These are phyloP conservation scores for Agrocybe praecox DNA, from an alignment of 768 basidiomycete species.

Conservation along the genomic window DNA sequence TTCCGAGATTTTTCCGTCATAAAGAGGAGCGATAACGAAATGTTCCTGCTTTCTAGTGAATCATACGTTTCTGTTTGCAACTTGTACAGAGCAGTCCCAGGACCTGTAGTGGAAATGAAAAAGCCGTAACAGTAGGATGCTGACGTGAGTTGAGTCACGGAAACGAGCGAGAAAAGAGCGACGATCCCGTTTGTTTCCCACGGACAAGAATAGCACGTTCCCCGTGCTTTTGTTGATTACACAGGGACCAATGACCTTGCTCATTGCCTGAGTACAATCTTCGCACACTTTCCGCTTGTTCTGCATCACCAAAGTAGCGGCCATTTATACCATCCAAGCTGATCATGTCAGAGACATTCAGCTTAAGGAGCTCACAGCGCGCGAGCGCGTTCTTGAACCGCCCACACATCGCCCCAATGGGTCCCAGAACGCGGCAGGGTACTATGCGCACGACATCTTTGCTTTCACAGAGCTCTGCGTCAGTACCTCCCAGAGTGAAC, in stretches of 20 bases:
- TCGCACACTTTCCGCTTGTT: not conserved
- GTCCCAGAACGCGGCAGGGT: slow-evolving; percentile 26
- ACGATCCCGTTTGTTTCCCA: not conserved
- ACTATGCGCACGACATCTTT: slow-evolving; percentile 17
- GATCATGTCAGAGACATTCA: slow-evolving; percentile 33
- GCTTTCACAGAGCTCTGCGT: slow-evolving; percentile 19
- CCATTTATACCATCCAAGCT: not conserved
- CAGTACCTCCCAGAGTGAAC: slow-evolving; percentile 7
- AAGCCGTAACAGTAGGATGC: no score
- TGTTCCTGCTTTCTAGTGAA: no score
- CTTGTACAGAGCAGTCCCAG: no score
- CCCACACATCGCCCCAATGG: slow-evolving; percentile 26
- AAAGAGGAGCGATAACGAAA: no score
- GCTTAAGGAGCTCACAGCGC: slow-evolving; percentile 22
- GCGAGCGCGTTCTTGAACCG: slow-evolving; percentile 27
- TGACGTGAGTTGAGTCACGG: no score
- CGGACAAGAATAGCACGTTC: not conserved
- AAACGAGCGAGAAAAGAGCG: no score
- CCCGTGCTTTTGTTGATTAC: not conserved
- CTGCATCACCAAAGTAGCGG: not conserved
- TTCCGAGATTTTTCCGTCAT: no score
- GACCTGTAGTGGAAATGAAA: no score
- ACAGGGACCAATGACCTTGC: not conserved
- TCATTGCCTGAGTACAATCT: not conserved
- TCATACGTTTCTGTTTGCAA: no score